These are phyloP conservation scores for Fusarium pseudograminearum DNA, from an alignment of 2,329 filamentous ascomycete species.

Conservation along the genomic window DNA sequence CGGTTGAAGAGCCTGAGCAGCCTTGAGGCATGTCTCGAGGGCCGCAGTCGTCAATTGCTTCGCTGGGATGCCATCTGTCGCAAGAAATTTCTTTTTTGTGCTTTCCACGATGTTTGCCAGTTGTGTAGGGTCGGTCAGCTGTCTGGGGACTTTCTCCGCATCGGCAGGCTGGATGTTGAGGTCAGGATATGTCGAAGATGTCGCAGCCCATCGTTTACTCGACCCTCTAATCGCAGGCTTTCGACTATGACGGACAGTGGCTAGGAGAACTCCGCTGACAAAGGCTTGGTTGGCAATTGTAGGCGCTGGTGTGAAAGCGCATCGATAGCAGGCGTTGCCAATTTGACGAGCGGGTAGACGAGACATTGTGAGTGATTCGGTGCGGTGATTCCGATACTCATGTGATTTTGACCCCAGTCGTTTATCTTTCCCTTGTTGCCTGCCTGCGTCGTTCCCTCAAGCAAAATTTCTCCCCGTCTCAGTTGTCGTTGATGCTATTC, in stretches of 20 bases:
- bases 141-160: conserved; percentile 38
- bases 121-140: conserved; percentile 55
- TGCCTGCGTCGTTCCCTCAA: neutral
- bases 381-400: neutral
- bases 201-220: conserved; percentile 47
- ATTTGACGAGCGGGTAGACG: conserved; percentile 50
- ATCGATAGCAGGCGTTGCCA: conserved; percentile 59
- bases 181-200: conserved; percentile 38
- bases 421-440: neutral
- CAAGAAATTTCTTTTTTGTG: conserved; percentile 58
- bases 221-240: conserved; percentile 19
- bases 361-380: conserved; percentile 52
- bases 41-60: conserved; percentile 58
- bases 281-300: conserved; percentile 43
- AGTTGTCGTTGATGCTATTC: conserved; percentile 21
- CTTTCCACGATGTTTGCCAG: conserved; percentile 58
- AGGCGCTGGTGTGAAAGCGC: conserved; percentile 52
- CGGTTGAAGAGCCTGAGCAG: conserved; percentile 59
- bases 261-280: conserved; percentile 42
- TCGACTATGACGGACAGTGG: conserved; percentile 29
- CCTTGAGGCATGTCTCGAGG: conserved; percentile 59
- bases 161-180: conserved; percentile 31
- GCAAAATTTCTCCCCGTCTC: conserved; percentile 11
- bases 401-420: neutral
- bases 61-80: conserved; percentile 59